A percentile compares a stretch with the other conserved stretches of the same genome.
phyloP scores from a whole-genome alignment of 129 eudicot genomes.

The Scalesia atractyloides region DNA sequence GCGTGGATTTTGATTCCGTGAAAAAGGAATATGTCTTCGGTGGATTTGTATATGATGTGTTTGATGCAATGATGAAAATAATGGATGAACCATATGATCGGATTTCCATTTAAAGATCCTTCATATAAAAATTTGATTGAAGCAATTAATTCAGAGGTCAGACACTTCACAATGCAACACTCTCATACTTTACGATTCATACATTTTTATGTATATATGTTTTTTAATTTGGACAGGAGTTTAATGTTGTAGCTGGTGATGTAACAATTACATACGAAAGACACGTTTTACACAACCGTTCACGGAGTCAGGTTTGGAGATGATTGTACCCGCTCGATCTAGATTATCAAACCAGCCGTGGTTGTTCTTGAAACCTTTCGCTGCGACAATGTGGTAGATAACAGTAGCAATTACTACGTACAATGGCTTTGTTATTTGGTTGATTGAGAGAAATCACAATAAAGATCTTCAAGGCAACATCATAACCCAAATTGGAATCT shows the following conservation, averaged over 20 bases:
- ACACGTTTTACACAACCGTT: conserved; percentile 51
- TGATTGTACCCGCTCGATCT: conserved; percentile 52
- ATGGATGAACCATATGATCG: conserved; percentile 24
- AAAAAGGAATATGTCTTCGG: background rate
- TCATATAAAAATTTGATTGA: conserved; percentile 38
- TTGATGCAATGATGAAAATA: conserved; percentile 30
- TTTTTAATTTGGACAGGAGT: conserved; percentile 27
- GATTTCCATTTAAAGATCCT: conserved; percentile 6
- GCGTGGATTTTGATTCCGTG: conserved; percentile 15
- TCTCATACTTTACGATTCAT: background rate
- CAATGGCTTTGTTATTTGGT: conserved; percentile 57
- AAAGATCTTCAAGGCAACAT: conserved; percentile 18
- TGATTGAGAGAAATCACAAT: conserved; percentile 38
- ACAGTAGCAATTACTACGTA: conserved; percentile 34
- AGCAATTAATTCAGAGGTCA: conserved; percentile 38
- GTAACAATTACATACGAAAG: conserved; percentile 38
- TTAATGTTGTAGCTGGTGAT: conserved; percentile 66
- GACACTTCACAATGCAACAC: background rate
- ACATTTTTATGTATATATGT: too few relatives aligned
- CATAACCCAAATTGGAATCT: conserved; percentile 31
- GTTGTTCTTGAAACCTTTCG: conserved; percentile 61
- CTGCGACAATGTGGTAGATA: conserved; percentile 50
- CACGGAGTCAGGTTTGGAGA: conserved; percentile 49
- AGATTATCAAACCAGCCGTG: conserved; percentile 35
- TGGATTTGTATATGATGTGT: conserved; percentile 53